phyloP scores from a whole-genome alignment of 768 basidiomycete species.

The Pleurotus pulmonarius region DNA sequence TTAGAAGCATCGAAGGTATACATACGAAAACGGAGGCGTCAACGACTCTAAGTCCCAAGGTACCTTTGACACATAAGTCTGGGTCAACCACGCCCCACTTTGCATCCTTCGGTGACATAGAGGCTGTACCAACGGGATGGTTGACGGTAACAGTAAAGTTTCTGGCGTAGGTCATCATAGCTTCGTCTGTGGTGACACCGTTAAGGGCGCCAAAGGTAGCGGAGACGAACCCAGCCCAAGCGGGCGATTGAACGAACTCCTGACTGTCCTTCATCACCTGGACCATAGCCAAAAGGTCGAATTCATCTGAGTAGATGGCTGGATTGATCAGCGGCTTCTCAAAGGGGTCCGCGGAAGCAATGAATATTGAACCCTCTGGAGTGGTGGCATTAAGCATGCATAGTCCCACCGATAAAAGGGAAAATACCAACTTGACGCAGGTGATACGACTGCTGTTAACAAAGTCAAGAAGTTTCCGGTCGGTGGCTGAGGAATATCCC shows the following conservation, averaged over 20 bases:
- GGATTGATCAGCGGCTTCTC: conserved; percentile 41
- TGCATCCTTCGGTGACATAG: conserved; percentile 21
- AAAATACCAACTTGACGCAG: conserved; percentile 22
- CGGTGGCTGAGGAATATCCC: conserved; percentile 11
- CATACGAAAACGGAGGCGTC: conserved; percentile 23
- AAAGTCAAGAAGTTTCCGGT: conserved; percentile 23
- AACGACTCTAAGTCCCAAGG: conserved; percentile 26
- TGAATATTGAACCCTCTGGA: conserved; percentile 17
- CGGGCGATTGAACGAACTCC: conserved; percentile 16
- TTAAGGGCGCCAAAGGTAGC: conserved; percentile 15
- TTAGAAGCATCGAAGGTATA: not conserved
- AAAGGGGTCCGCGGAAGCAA: conserved; percentile 40
- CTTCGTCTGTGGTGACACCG: conserved; percentile 20
- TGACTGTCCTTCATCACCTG: conserved; percentile 16
- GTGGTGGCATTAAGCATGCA: not conserved
- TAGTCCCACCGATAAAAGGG: not conserved
- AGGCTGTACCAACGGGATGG: conserved; percentile 26
- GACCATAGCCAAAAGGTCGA: conserved; percentile 18
- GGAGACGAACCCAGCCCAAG: conserved; percentile 19
- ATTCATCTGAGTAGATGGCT: conserved; percentile 27
- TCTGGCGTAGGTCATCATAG: conserved; percentile 15
- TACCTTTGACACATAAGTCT: conserved; percentile 26
- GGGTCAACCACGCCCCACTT: conserved; percentile 28
- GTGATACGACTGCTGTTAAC: conserved; percentile 21
- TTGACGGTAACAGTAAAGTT: conserved; percentile 8